Percentiles rank a stretch among this genome's conserved stretches.
Conservation (phyloP, 2,329 filamentous ascomycete genomes). For the Arthrobotrys megalospora region DNA sequence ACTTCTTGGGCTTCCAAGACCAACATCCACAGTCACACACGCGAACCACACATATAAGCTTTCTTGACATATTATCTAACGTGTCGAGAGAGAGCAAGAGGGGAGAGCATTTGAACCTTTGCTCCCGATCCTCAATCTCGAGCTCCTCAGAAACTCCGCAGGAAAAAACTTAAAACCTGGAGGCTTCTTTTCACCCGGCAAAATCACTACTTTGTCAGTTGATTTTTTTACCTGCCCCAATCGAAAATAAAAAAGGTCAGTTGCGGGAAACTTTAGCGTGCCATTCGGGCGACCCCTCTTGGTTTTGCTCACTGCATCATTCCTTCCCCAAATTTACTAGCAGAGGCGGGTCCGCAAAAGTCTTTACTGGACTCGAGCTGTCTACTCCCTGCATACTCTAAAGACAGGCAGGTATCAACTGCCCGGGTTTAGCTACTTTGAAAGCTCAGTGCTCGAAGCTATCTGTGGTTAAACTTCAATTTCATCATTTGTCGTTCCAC, state of each 20-base stretch:
- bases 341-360: conserved; percentile 3
- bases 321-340: conserved; percentile 40
- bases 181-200: neutral
- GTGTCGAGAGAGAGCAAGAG: neutral
- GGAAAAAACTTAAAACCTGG: conserved; percentile 4
- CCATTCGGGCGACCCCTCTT: conserved; percentile 20
- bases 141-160: neutral
- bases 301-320: conserved; percentile 23
- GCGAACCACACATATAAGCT: conserved; percentile 50
- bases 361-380: neutral
- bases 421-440: conserved; percentile 1
- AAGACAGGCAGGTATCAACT: conserved; percentile 15
- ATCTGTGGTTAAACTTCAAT: neutral
- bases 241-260: conserved; percentile 32
- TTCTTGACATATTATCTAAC: conserved; percentile 36
- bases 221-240: conserved; percentile 37
- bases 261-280: conserved; percentile 33
- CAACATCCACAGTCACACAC: conserved; percentile 42
- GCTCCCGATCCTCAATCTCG: neutral
- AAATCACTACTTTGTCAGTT: neutral
- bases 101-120: neutral
- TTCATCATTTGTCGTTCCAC: conserved; percentile 12
- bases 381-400: conserved; percentile 5
- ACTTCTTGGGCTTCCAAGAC: conserved; percentile 49
- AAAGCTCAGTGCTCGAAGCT: conserved; percentile 27